Base-by-base conservation (phyloP, 129 eudicot species). In the Lonicera japonica region DNA sequence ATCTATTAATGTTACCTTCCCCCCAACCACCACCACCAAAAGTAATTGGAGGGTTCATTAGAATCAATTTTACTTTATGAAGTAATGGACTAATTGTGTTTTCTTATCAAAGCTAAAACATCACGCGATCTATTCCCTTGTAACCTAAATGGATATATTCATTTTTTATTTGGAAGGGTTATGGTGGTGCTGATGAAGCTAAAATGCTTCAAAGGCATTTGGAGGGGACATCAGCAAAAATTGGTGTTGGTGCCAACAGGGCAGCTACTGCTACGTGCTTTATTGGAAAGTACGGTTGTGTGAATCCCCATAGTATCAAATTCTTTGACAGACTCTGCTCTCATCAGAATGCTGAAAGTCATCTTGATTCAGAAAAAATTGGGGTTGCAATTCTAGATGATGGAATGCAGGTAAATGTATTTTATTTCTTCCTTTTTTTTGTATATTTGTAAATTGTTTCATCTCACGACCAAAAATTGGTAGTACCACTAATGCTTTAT, bases 151-250 rank as follows among this genome's bases (percentile, higher is more conserved):
- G 14, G 20, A 6, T 8, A 38, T 4, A 38, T 38, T 4, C 43
- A 4, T 3, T 9, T n/a, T 71, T 25, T 65, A 52, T 65, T 58
- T 72, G 70, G 64, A 65, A 90, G 97, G 97, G 97, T n/a, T 90
- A 86, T 75, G 94, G 89, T 24, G 86, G 95, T 64, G 97, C 80
- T 2, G 97, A 90, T 84, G 95, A 90, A 79, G 94, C 86, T 54
- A 90, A 67, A 71, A 90, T 90, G 97, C 95, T 86, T 67, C 75
- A 72, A 68, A 81, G 95, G 69, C 95, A 86, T 79, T 73, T 86
- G 34, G 5, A 8, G 62, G 90, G 80, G 56, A 84, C 90, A 23
- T 72, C 61, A 51, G 80, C 82, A 25, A 79, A 73, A 74, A 69
- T 90, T 56, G 97, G 95, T 22, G 80, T 83, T 17, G 97, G 97